Evolutionary conservation across 1,284 basidiomycete species (phyloP), one percentile per base, ranked within the genome.

Genomic region (Ustilago esculenta): DNA sequence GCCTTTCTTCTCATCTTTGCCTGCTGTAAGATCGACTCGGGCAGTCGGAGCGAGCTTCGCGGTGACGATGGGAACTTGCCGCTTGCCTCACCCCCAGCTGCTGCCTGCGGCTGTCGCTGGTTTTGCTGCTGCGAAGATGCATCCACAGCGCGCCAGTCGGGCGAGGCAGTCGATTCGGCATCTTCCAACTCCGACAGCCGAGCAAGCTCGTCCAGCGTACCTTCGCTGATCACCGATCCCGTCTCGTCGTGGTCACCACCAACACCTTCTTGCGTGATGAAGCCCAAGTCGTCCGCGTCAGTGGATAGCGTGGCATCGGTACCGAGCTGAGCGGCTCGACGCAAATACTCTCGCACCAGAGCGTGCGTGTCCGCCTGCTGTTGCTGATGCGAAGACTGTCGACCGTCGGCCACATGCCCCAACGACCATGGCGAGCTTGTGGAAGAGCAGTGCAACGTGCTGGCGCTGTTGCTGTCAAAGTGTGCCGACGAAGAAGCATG

Each of bases 131-230:
- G 29, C 39, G 33, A 55, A 4, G 32, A 40, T 17, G 44, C 57
- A 34, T 52, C 49, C 8, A 24, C 47, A 34, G 39, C 55, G 5
- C 37, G 40, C 51, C 56, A 46, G 14, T 53, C 63, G 9, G 56
- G 51, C 23, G 44, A 49, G 2, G 40, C 35, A 1, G 39, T 27
- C 39, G 24, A 46, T 3, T 64, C 64, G 1, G 18, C 51, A 25
- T 57, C 54, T 14, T 75, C 59, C 14, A 70, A 15, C 47, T 59
- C 68, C 17, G 71, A 73, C 30, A 73, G n/a, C 14, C 72, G 34
- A 17, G 72, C 60, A 12, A 74, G 57, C 52, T 73, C 72, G 37
- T 77, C 73, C n/a, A 75, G 46, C 4, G 70, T 73, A 2, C 56
- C 70, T 30, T 75, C 67, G 29, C 68, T 67, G 27, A 73, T 67